These are phyloP conservation scores for Leccinum incarnatum DNA, from an alignment of 768 basidiomycete genomes.

Conservation along the genomic window DNA sequence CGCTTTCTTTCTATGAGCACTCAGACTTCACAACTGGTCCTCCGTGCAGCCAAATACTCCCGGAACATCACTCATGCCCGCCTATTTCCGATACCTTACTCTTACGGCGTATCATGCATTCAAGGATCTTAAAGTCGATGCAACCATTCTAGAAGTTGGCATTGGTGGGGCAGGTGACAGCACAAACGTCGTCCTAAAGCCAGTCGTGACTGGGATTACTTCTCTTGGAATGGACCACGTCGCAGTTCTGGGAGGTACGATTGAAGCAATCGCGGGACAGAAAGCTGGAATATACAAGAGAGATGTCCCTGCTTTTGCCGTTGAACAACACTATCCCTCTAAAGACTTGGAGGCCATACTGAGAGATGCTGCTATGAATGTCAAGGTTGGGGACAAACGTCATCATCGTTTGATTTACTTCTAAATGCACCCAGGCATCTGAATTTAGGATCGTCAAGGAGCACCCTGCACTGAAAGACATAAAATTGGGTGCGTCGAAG, in stretches of 20 bases:
- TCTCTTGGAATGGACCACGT: constrained; percentile 93
- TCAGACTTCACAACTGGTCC: not conserved
- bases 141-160: constrained; percentile 93
- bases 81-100: constrained; percentile 93
- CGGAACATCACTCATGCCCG: constrained; percentile 72
- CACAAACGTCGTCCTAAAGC: constrained; percentile 91
- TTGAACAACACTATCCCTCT: constrained; percentile 75
- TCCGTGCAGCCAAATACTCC: constrained; percentile 41
- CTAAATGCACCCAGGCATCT: constrained; percentile 46
- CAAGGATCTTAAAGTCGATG: constrained; percentile 75
- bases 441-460: constrained; percentile 62
- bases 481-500: constrained; percentile 58
- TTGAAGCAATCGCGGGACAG: constrained; percentile 89
- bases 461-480: constrained; percentile 44
- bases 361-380: constrained; percentile 59
- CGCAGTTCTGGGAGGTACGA: constrained; percentile 79
- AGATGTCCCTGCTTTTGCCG: constrained; percentile 82
- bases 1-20: constrained; percentile 8
- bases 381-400: constrained; percentile 46
- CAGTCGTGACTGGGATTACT: constrained; percentile 87
- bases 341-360: constrained; percentile 65
- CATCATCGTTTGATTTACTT: not conserved
- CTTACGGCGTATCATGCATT: constrained; percentile 92
- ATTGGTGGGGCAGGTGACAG: constrained; percentile 93
- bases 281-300: constrained; percentile 98